Base-by-base conservation (phyloP, 352 stramenopile species). In the Pythium sp. region DNA sequence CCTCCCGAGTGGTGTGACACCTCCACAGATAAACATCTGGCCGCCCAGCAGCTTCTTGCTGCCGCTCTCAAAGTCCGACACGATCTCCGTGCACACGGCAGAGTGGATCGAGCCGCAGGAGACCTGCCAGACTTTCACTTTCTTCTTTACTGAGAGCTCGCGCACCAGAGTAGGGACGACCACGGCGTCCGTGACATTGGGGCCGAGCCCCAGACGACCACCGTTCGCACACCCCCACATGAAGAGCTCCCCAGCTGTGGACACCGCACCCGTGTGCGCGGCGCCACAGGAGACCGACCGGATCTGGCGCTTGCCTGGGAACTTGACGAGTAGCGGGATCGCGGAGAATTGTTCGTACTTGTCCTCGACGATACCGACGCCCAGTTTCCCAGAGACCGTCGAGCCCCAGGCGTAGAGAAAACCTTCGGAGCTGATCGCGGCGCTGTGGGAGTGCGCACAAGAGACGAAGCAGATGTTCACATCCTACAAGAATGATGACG, bases 141-240 rank as follows among this genome's bases (percentile, higher is more conserved):
- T 79, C 18, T 20, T 49, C 47, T 72, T 78, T 22, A 66, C 75
- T 2, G 74, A 64, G 6, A 98, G 71, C 41, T 84, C 77, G 43
- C 93, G 81, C n/a, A 97, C 94, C 15, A 98, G 70, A 11, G 84
- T 91, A 2, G 94, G 93, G 14, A 86, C 78, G 41, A 83, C 87
- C 7, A 94, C 73, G 6, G 78, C 78, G 59, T 90, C 82, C 3
- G 86, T 73, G n/a, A 89, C 76, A 2, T 90, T 64, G 0, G 70
- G 20, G 3, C 94, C 94, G 43, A 98, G 83, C 0, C 95, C 95
- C 20, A 98, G 80, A 0, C 94, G 82, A 0, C 95, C 95, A 32
- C 94, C 93, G 72, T 98, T 96, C 18, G 91, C 89, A 61, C 89
- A 98, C 15, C 94, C 95, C 87, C 87, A 96, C 84, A 95, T 92